Evolutionary conservation across 106 monocot species (phyloP), one percentile per base, ranked within the genome.

Genomic region (Cymbidium sinense): DNA sequence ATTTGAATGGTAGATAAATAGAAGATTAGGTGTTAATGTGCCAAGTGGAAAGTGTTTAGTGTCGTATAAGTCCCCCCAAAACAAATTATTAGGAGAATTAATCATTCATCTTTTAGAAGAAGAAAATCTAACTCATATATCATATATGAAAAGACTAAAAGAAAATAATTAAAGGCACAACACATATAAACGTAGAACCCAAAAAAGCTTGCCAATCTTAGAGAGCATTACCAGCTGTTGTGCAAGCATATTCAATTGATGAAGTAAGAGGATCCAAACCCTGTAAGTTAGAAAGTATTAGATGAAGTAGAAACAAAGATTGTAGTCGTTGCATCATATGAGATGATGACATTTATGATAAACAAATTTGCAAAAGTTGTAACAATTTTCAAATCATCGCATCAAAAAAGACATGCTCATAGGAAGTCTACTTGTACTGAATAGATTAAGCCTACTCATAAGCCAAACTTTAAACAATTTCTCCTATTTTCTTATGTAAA

Each of bases 211-310:
- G 39, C 7, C 29, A 50, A 64, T 33, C 29, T 33, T 19, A 61
- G 79, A 44, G 62, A 73, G 75, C 34, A n/a, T 39, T 87, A 99
- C 99, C 99, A 77, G 99, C 99, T 77, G 99, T 99, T 55, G 87
- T 85, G 75, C 94, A 99, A 75, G 10, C 43, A 85, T 95, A 99
- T 62, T 94, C 86, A 76, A 99, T 95, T 33, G 90, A 88, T 79
- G 99, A 90, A 70, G 95, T 93, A 54, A 77, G 28, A 19, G 89
- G 86, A 87, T 99, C 95, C 28, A 79, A 79, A 83, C 73, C 90
- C 99, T 99, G 88, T 7, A 39, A 23, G 37, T 67, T 67, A 39
- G 4, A 71, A 71, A 39, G 29, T 7, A 37, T 21, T 0, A 71
- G 18, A 71, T 71, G 18, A 5, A 17, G 37, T 15, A 58, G 2